phyloP scores from a whole-genome alignment of 257 asterid species.

The Nicotiana attenuata region DNA sequence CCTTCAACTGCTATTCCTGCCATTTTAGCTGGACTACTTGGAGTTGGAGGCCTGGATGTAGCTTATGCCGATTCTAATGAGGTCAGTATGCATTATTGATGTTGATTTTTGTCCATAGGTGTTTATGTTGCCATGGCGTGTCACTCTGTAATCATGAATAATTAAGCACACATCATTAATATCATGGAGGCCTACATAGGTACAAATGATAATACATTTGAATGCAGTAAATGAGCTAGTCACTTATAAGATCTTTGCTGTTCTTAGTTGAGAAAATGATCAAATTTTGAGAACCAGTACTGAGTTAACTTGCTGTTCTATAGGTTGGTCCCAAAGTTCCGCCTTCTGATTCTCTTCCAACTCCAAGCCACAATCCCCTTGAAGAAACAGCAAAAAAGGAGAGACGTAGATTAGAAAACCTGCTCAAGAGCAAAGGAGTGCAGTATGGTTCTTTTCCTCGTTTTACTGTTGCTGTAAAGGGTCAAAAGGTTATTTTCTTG shows the following conservation, averaged over 20 bases:
- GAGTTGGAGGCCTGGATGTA: slow-evolving; percentile 50
- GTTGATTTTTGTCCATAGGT: slow-evolving; percentile 1
- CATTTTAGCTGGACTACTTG: slow-evolving; percentile 66
- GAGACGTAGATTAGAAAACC: slow-evolving; percentile 53
- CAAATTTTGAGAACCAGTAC: not conserved
- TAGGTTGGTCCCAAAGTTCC: slow-evolving; percentile 41
- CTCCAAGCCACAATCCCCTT: slow-evolving; percentile 37
- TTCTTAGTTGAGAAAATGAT: not conserved
- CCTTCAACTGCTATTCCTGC: slow-evolving; percentile 28
- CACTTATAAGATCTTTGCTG: not conserved
- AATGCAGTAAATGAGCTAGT: not conserved
- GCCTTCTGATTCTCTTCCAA: slow-evolving; percentile 37
- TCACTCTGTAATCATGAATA: not conserved
- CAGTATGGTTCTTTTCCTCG: slow-evolving; percentile 62
- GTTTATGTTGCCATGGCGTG: not conserved
- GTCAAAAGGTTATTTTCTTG: slow-evolving; percentile 57
- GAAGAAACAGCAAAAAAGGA: slow-evolving; percentile 71
- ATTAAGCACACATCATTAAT: not conserved
- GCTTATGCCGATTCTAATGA: slow-evolving; percentile 64
- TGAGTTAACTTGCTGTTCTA: slow-evolving; percentile 18
- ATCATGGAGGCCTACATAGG: not conserved
- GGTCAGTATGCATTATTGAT: slow-evolving; percentile 32
- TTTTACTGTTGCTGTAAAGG: slow-evolving; percentile 71
- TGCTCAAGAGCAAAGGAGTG: slow-evolving; percentile 61
- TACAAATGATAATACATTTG: not conserved